These are phyloP conservation scores for Ottelia alismoides DNA, from an alignment of 106 monocot genomes.

Conservation along the genomic window DNA sequence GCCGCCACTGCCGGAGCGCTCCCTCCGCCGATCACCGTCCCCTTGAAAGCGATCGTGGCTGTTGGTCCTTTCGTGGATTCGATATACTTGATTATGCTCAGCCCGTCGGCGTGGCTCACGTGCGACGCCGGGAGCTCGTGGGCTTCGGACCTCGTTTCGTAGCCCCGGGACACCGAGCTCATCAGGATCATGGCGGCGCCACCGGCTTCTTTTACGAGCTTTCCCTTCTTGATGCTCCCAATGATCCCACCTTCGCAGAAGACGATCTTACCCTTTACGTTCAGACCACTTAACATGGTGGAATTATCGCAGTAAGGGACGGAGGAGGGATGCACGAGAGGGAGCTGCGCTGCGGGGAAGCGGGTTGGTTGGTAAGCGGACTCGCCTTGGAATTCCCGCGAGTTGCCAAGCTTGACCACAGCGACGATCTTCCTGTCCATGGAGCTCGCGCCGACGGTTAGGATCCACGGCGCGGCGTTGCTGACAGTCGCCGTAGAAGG, in stretches of 20 bases:
- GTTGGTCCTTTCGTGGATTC: not conserved
- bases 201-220: too few species aligned
- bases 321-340: not conserved
- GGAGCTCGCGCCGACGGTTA: slow-evolving; percentile 8
- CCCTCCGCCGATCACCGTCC: slow-evolving; percentile 3
- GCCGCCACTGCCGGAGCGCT: too few species aligned
- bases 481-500: not conserved
- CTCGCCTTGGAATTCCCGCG: too few species aligned
- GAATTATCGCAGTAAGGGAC: too few species aligned
- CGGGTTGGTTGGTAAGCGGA: slow-evolving; percentile 2
- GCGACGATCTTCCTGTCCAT: slow-evolving; percentile 4
- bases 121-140: slow-evolving; percentile 2
- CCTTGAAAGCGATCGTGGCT: too few species aligned
- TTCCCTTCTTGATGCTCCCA: slow-evolving; percentile 1
- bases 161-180: slow-evolving; percentile 3
- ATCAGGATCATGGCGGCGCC: slow-evolving; percentile 1
- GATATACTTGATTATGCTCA: slow-evolving; percentile 4
- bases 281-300: not conserved
- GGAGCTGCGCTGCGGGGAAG: slow-evolving; percentile 1
- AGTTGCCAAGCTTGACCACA: too few species aligned
- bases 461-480: slow-evolving; percentile 10
- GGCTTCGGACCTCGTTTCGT: slow-evolving; percentile 2
- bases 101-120: slow-evolving; percentile 1
- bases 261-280: slow-evolving; percentile 5
- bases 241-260: slow-evolving; percentile 9